phyloP scores from a whole-genome alignment of 495 filamentous ascomycete species.

The Neurospora sp. region DNA sequence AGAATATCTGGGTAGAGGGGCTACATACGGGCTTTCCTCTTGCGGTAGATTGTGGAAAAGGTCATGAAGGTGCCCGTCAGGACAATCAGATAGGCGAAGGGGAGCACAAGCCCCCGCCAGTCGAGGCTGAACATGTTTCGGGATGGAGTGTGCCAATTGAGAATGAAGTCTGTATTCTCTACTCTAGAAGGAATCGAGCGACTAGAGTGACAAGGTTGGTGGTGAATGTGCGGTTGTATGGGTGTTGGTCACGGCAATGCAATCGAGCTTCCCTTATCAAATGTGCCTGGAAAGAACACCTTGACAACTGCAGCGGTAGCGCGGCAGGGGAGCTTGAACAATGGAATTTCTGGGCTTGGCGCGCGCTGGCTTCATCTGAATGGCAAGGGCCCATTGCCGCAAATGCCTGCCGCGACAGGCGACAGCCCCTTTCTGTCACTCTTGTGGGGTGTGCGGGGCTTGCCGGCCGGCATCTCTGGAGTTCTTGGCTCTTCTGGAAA shows the following conservation, averaged over 20 bases:
- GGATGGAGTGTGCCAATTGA: background rate
- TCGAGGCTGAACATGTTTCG: conserved; percentile 49
- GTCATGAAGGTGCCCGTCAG: conserved; percentile 80
- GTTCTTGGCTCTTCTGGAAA: conserved; percentile 1
- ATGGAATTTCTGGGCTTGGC: conserved; percentile 14
- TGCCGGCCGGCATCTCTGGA: background rate
- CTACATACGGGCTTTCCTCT: conserved; percentile 75
- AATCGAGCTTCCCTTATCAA: background rate
- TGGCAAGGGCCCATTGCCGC: background rate
- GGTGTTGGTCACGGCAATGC: background rate
- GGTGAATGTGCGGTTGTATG: background rate
- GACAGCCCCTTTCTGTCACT: background rate
- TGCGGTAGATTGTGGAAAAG: conserved; percentile 86
- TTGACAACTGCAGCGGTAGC: conserved; percentile 15
- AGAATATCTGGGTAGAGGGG: background rate
- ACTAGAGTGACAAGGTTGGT: background rate
- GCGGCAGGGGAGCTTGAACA: background rate
- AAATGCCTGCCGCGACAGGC: background rate
- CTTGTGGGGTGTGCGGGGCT: background rate
- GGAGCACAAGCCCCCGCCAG: conserved; percentile 71
- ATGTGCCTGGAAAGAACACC: conserved; percentile 25
- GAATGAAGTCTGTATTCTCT: background rate
- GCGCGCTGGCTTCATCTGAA: background rate
- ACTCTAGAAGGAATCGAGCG: background rate
- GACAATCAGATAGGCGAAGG: conserved; percentile 78